phyloP scores from a whole-genome alignment of 495 filamentous ascomycete genomes.

The Penicillium waksmanii region DNA sequence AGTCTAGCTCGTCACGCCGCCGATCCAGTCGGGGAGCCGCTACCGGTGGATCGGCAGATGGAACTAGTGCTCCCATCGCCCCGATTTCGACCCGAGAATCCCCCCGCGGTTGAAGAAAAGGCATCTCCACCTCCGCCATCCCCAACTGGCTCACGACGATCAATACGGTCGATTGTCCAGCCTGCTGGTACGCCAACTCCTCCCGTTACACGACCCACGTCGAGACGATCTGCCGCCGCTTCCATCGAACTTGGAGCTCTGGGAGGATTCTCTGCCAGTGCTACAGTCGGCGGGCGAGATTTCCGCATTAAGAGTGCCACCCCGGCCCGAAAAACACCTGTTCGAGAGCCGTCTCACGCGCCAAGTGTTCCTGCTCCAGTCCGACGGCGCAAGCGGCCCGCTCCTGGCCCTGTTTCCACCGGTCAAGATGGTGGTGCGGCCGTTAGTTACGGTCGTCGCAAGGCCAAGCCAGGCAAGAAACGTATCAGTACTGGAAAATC shows the following conservation, averaged over 20 bases:
- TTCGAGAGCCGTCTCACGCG: constrained; percentile 53
- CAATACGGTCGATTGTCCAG: constrained; percentile 22
- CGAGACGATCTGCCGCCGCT: constrained; percentile 48
- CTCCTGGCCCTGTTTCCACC: constrained; percentile 72
- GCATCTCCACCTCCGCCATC: constrained; percentile 31
- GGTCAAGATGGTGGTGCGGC: constrained; percentile 73
- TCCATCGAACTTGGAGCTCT: constrained; percentile 36
- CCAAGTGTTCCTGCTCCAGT: constrained; percentile 49
- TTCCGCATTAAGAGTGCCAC: constrained; percentile 52
- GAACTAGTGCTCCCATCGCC: constrained; percentile 12
- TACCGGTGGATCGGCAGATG: constrained; percentile 42
- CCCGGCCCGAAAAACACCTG: constrained; percentile 54
- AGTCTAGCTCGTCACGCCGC: constrained; percentile 18
- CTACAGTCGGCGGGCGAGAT: constrained; percentile 35
- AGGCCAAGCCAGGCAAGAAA: constrained; percentile 70
- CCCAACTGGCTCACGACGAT: constrained; percentile 35
- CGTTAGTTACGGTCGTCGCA: constrained; percentile 77
- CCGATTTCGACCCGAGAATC: constrained; percentile 17
- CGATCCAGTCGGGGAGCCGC: constrained; percentile 43
- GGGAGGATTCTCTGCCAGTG: constrained; percentile 13
- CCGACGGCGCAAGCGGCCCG: constrained; percentile 68
- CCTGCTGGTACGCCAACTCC: constrained; percentile 36
- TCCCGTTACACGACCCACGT: constrained; percentile 44
- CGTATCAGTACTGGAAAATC: constrained; percentile 45
- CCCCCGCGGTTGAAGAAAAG: constrained; percentile 22